Base-by-base conservation (phyloP, 163 green algal species). In the Scenedesmus sp. region DNA sequence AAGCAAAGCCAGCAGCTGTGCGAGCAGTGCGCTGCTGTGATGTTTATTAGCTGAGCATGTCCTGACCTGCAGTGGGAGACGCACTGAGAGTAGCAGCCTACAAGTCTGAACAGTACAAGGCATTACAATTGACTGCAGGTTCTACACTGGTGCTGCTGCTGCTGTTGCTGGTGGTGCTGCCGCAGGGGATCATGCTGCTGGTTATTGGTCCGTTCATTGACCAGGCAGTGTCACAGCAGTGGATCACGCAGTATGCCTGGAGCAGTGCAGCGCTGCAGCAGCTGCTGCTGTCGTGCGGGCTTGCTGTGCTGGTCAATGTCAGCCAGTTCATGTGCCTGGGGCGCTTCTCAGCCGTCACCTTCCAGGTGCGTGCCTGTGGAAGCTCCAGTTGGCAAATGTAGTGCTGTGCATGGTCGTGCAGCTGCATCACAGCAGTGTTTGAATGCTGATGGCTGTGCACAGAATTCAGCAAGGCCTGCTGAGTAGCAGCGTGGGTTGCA, bases 201-300 rank as follows among this genome's bases (percentile, higher is more conserved):
- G 12, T 97, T 15, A 83, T 98, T 18, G 96, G 96, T 18, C 97
- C 97, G 15, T 97, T 97, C 40, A 56, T 99, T 37, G 97, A 99
- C 95, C 91, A 94, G 81, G 83, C 95, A 46, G 84, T 99, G 24
- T 94, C 90, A 33, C n/a, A 59, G 30, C 18, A 81, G 94, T 87
- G 87, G 78, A 18, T 91, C n/a, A 10, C 81, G 2, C 35, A 91
- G 24, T 87, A 87, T 4, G 15, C 26, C 30, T 87, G 87, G 87
- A 82, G 35, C 5, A 15, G 16, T 37, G 15, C 70, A 42, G 87
- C 87, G 35, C 26, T 33, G 16, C 78, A 51, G 35, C 76, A 87
- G 56, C 59, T 91, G 78, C 44, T 46, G 81, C 53, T 91, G 53
- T 91, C 95, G 10, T 99, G 96, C 93, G 56, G 85, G 0, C 91